Evolutionary conservation across 140 eudicot genomes (phyloP), one percentile per base, ranked within the genome.

Genomic region (Anethum foeniculum): DNA sequence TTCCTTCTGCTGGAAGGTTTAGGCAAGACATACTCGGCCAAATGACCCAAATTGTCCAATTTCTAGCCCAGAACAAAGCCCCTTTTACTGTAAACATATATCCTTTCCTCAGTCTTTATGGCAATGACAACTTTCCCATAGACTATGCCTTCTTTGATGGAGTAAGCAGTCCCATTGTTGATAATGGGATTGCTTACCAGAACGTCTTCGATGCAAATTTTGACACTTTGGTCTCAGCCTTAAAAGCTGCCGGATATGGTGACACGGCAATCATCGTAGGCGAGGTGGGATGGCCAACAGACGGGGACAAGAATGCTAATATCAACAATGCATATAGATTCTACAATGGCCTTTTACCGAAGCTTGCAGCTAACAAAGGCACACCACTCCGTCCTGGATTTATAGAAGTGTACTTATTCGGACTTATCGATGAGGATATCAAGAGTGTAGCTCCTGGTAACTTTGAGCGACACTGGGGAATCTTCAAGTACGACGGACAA

Each of bases 1-100:
- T 87, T 52, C 93, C 93, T 4, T 90, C 93, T 6, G 86, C 87
- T 2, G 93, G 93, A 19, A 80, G 82, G 75, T 90, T 90, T 72
- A 84, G 93, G 78, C 52, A 86, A 9, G 93, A 90, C 38, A 85
- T 90, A 52, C 79, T 65, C 3, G 90, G 75, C 60, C 87, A 84
- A 56, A 87, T 90, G 93, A 84, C 86, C 28, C 83, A 87, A 76
- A 76, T 87, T 16, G 85, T 90, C 27, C 77, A 82, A 18, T 90
- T 87, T 77, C 80, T 90, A 3, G 87, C 83, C 47, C 80, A 82
- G 49, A 90, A 86, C 85, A 80, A 87, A 21, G 93, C 93, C 0
- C 93, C 93, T 25, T 87, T 90, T 27, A 87, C 90, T 0, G 91
- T 90, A 65, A 88, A 84, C 54, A 75, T 75, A 75, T 75, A 75